A percentile compares a stretch with the other conserved stretches of the same genome.
phyloP scores from a whole-genome alignment of 768 basidiomycete genomes.

The Trametopsis cervina region DNA sequence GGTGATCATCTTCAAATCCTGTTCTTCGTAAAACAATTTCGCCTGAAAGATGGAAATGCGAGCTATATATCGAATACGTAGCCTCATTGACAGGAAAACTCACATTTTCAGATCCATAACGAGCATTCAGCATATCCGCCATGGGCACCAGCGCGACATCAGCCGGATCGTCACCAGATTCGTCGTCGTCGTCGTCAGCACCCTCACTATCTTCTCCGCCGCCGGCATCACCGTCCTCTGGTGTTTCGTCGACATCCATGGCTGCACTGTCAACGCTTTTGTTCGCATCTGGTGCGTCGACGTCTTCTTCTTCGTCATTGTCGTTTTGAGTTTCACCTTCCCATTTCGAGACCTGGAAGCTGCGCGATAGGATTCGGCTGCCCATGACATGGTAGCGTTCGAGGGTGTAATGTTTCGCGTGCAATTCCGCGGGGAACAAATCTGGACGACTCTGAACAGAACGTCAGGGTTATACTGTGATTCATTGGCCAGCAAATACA shows the following conservation, averaged over 20 bases:
- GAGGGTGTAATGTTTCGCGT: conserved; percentile 51
- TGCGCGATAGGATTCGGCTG: conserved; percentile 85
- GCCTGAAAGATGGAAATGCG: conserved; percentile 45
- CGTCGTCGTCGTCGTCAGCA: conserved; percentile 44
- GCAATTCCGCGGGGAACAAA: conserved; percentile 54
- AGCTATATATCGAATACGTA: conserved; percentile 6
- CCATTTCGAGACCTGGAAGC: conserved; percentile 76
- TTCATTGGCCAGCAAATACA: conserved; percentile 5
- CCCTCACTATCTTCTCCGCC: conserved; percentile 18
- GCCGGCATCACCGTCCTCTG: conserved; percentile 17
- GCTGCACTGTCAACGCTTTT: conserved; percentile 30
- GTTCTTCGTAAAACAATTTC: conserved; percentile 74
- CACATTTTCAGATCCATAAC: conserved; percentile 80
- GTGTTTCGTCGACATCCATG: conserved; percentile 27
- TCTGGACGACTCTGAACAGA: conserved; percentile 52
- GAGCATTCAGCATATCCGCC: conserved; percentile 94
- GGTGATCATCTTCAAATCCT: conserved; percentile 68
- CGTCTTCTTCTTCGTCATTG: conserved; percentile 30
- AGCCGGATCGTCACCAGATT: conserved; percentile 47
- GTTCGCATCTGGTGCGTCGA: conserved; percentile 14
- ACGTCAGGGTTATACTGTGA: conserved; percentile 1
- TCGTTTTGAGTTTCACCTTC: conserved; percentile 25
- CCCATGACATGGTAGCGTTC: conserved; percentile 84
- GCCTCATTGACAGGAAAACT: no score
- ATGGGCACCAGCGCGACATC: conserved; percentile 91